Conservation (phyloP, 352 stramenopile species). For the Phytophthora uliginosa region DNA sequence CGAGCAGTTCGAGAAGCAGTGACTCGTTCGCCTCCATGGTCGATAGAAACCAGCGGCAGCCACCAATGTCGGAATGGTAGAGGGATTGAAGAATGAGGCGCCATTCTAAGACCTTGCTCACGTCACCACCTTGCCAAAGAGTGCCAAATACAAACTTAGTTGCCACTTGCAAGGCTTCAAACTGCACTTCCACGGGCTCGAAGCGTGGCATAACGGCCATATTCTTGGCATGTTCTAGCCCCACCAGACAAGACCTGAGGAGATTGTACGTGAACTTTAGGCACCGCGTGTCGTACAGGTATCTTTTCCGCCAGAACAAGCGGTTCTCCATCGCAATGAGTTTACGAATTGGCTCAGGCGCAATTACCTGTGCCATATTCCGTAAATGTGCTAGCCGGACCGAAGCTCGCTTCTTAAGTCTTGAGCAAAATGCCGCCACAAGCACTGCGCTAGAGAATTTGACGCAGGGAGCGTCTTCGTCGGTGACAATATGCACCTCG, state of each 20-base stretch:
- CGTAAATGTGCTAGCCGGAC: conserved; percentile 57
- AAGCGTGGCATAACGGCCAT: conserved; percentile 60
- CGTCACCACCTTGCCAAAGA: conserved; percentile 84
- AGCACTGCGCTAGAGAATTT: conserved; percentile 39
- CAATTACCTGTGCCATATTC: conserved; percentile 61
- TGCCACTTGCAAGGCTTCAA: conserved; percentile 80
- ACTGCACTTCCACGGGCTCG: conserved; percentile 71
- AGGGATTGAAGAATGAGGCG: conserved; percentile 69
- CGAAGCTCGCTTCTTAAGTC: conserved; percentile 42
- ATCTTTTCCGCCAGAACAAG: conserved; percentile 90
- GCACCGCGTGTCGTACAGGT: conserved; percentile 81
- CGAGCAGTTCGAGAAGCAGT: conserved; percentile 78
- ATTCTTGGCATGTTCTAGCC: conserved; percentile 47
- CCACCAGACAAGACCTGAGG: conserved; percentile 66
- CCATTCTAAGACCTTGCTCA: conserved; percentile 83
- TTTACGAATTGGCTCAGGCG: conserved; percentile 76
- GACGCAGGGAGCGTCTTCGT: conserved; percentile 30
- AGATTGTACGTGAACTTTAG: conserved; percentile 87
- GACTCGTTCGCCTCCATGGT: conserved; percentile 71
- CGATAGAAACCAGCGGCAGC: conserved; percentile 79
- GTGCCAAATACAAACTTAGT: conserved; percentile 92
- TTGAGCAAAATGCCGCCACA: conserved; percentile 51
- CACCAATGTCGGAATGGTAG: conserved; percentile 77
- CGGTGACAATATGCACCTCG: conserved; percentile 38
- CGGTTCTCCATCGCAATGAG: conserved; percentile 87